These are phyloP conservation scores for Pseudocercospora cruenta DNA, from an alignment of 2,329 filamentous ascomycete species.

Conservation along the genomic window DNA sequence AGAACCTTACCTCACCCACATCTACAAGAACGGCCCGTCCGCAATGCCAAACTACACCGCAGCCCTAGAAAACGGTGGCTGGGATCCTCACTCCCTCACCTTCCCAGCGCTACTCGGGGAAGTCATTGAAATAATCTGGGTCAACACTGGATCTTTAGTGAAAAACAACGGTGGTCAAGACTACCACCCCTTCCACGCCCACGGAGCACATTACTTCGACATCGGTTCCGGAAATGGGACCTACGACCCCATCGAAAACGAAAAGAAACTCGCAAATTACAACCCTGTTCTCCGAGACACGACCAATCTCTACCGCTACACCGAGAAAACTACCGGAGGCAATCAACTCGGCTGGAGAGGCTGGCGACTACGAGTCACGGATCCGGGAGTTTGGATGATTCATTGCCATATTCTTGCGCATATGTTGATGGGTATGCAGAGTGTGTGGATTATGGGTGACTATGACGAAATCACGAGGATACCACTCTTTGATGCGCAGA, in stretches of 20 bases:
- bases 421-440: slow-evolving; percentile 61
- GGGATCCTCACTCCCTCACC: slow-evolving; percentile 55
- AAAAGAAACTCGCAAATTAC: slow-evolving; percentile 45
- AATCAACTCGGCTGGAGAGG: slow-evolving; percentile 61
- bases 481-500: slow-evolving; percentile 42
- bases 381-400: slow-evolving; percentile 62
- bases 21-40: slow-evolving; percentile 53
- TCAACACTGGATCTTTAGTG: slow-evolving; percentile 42
- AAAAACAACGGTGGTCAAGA: slow-evolving; percentile 41
- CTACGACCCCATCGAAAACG: slow-evolving; percentile 56
- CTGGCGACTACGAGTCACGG: slow-evolving; percentile 60
- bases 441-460: slow-evolving; percentile 52
- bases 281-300: slow-evolving; percentile 51
- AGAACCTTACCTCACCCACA: slow-evolving; percentile 56
- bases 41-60: slow-evolving; percentile 57
- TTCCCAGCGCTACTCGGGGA: slow-evolving; percentile 62
- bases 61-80: slow-evolving; percentile 56
- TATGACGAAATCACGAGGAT: slow-evolving; percentile 43
- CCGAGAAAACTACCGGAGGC: slow-evolving; percentile 43
- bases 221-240: slow-evolving; percentile 58
- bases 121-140: slow-evolving; percentile 48
- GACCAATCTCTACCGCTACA: slow-evolving; percentile 62
- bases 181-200: slow-evolving; percentile 59
- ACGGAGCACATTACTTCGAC: slow-evolving; percentile 60
- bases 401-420: slow-evolving; percentile 64